Percentiles rank a stretch among this genome's conserved stretches.
Evolutionary conservation across 257 asterid genomes (phyloP).

Genomic region (Knoxia roxburghii): DNA sequence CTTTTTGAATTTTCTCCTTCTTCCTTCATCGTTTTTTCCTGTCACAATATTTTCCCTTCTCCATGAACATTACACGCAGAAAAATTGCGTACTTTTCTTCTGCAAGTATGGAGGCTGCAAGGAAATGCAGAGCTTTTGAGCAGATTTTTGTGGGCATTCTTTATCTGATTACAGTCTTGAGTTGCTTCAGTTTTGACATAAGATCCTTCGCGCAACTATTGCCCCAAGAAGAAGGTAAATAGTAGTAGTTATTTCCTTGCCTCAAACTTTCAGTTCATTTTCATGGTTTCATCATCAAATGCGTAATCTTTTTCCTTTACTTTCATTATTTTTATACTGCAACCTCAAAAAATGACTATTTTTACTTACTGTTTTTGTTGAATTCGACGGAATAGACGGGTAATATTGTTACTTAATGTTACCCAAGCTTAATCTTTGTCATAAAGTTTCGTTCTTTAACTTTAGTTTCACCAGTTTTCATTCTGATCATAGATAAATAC

Average conservation of each 20-base stretch:
- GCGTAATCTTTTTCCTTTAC: neutral
- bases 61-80: neutral
- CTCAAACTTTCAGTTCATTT: neutral
- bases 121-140: neutral
- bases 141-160: neutral
- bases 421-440: too few relatives aligned
- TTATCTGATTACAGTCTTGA: neutral
- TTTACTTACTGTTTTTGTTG: neutral
- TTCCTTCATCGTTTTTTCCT: too few relatives aligned
- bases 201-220: constrained; percentile 2
- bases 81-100: neutral
- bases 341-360: too few relatives aligned
- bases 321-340: neutral
- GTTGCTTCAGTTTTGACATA: neutral
- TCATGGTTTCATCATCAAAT: neutral
- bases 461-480: too few relatives aligned
- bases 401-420: neutral
- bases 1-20: too few relatives aligned
- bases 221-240: constrained; percentile 21
- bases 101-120: neutral
- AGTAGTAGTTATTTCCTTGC: too few relatives aligned
- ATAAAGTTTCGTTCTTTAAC: too few relatives aligned
- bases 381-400: neutral
- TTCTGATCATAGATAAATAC: too few relatives aligned
- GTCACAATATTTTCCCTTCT: too few relatives aligned